Evolutionary conservation across 1,139 yeast species (phyloP).

Genomic region (Hyphopichia wangnamkhiaoensis): DNA sequence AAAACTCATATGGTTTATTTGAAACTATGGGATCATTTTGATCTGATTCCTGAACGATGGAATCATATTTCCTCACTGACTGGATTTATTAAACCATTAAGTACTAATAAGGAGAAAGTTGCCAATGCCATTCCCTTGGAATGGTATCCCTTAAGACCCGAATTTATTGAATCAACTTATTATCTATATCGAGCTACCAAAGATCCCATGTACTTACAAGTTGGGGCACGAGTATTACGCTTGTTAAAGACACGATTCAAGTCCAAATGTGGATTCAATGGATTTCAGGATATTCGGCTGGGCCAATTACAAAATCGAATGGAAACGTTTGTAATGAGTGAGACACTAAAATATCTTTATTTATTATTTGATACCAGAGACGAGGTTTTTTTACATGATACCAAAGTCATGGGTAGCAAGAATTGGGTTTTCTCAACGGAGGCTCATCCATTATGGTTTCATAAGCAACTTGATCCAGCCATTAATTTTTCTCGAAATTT

Average conservation of each 20-base stretch:
- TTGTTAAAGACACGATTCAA: conserved; percentile 54
- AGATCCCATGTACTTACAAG: conserved; percentile 79
- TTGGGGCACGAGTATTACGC: conserved; percentile 65
- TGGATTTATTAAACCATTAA: neutral
- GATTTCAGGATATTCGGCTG: conserved; percentile 65
- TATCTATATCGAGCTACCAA: conserved; percentile 79
- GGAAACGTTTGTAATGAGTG: conserved; percentile 91
- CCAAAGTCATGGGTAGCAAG: conserved; percentile 33
- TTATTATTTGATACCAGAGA: conserved; percentile 72
- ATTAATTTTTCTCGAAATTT: neutral
- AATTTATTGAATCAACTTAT: conserved; percentile 85
- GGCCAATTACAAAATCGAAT: conserved; percentile 73
- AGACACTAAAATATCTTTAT: conserved; percentile 82
- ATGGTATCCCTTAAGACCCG: conserved; percentile 94
- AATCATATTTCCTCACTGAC: conserved; percentile 25
- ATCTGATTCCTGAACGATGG: conserved; percentile 91
- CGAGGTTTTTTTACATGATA: conserved; percentile 44
- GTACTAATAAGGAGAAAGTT: neutral
- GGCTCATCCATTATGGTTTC: conserved; percentile 86
- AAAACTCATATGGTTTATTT: conserved; percentile 62
- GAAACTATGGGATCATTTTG: conserved; percentile 80
- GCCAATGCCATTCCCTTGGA: conserved; percentile 55
- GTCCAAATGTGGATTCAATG: conserved; percentile 80
- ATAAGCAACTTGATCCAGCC: conserved; percentile 15
- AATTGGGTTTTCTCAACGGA: conserved; percentile 86